These are phyloP conservation scores for Chalciporus sphaerocephalus DNA, from an alignment of 768 basidiomycete species.

Conservation along the genomic window DNA sequence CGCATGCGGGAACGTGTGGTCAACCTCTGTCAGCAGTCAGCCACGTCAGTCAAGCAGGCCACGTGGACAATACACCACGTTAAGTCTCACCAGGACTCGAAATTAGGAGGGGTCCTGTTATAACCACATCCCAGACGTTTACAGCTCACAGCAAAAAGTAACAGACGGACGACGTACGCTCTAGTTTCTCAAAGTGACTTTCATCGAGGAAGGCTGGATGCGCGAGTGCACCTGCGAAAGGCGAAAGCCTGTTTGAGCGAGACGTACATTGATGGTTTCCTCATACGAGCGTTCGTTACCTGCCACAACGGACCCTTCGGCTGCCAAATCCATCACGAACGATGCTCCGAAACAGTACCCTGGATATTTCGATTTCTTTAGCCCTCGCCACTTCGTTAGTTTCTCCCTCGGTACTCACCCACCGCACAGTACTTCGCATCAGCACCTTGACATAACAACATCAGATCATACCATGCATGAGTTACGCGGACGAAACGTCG, in stretches of 20 bases:
- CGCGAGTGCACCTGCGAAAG: constrained; percentile 40
- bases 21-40: constrained; percentile 38
- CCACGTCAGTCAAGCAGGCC: background rate
- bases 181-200: constrained; percentile 46
- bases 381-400: background rate
- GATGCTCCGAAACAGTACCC: constrained; percentile 58
- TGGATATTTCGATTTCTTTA: constrained; percentile 12
- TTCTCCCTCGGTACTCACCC: constrained; percentile 29
- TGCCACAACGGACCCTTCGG: constrained; percentile 41
- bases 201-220: constrained; percentile 52
- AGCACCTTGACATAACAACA: constrained; percentile 13
- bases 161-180: constrained; percentile 31
- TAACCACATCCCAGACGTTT: background rate
- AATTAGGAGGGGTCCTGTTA: constrained; percentile 16
- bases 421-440: constrained; percentile 39
- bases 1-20: constrained; percentile 45
- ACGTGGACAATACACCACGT: too few relatives aligned
- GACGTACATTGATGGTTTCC: background rate
- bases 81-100: constrained; percentile 20
- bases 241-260: background rate
- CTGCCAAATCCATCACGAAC: constrained; percentile 42
- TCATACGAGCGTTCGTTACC: constrained; percentile 27
- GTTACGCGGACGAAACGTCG: background rate
- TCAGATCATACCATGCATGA: background rate
- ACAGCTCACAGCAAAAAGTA: background rate